Evolutionary conservation across 257 asterid species (phyloP).

Genomic region (Misopates orontium): DNA sequence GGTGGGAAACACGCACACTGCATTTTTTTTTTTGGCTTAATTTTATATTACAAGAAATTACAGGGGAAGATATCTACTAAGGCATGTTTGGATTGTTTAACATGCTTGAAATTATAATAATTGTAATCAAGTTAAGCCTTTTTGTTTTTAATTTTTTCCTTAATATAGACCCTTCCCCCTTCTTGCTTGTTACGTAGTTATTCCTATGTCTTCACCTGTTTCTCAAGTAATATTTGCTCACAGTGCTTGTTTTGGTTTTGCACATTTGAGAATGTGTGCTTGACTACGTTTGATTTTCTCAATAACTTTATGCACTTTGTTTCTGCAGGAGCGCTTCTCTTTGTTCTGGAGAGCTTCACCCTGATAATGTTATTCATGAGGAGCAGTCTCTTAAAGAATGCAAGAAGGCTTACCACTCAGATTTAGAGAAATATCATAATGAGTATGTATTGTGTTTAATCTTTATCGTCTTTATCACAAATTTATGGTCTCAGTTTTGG

Average conservation of each 20-base stretch:
- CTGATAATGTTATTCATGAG: slow-evolving; percentile 59
- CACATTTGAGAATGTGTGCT: no score
- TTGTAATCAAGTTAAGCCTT: no score
- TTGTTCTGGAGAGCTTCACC: slow-evolving; percentile 80
- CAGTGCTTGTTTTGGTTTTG: background rate
- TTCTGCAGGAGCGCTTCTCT: slow-evolving; percentile 78
- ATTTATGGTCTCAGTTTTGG: background rate
- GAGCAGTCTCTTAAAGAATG: slow-evolving; percentile 58
- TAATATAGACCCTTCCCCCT: background rate
- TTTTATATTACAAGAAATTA: no score
- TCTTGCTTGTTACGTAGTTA: background rate
- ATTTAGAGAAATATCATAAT: slow-evolving; percentile 66
- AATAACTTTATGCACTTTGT: slow-evolving; percentile 26
- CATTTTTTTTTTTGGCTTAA: no score
- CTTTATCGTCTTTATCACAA: slow-evolving; percentile 7
- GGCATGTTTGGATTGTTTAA: no score
- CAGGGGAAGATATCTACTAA: no score
- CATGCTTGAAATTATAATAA: no score
- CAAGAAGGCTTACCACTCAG: slow-evolving; percentile 62
- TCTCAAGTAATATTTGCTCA: background rate
- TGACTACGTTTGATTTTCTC: slow-evolving; percentile 28
- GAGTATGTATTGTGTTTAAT: slow-evolving; percentile 49
- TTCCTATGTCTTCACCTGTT: background rate
- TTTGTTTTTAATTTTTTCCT: no score
- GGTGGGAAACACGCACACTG: no score